phyloP scores from a whole-genome alignment of 2,329 filamentous ascomycete genomes.

The Parastagonospora avenae region DNA sequence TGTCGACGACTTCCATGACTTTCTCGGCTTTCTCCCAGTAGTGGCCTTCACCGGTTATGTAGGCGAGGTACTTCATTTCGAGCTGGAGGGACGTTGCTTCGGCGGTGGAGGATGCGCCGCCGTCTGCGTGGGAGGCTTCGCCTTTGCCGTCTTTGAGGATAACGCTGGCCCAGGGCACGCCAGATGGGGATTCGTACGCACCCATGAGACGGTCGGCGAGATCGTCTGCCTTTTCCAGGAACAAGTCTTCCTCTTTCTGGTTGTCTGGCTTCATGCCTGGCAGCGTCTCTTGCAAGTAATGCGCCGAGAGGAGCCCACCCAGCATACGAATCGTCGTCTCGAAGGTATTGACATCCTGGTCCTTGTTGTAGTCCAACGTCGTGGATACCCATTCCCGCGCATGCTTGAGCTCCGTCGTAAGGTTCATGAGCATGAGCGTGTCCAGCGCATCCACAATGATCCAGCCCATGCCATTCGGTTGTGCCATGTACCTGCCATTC shows the following conservation, averaged over 20 bases:
- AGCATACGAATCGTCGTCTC: slow-evolving; percentile 98
- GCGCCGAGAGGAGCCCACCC: slow-evolving; percentile 87
- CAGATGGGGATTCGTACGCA: slow-evolving; percentile 85
- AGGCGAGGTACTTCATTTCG: slow-evolving; percentile 96
- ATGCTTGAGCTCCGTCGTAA: slow-evolving; percentile 81
- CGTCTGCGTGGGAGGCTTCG: slow-evolving; percentile 80
- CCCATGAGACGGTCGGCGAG: slow-evolving; percentile 84
- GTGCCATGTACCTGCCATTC: slow-evolving; percentile 80
- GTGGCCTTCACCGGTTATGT: slow-evolving; percentile 86
- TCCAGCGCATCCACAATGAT: slow-evolving; percentile 97
- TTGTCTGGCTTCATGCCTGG: slow-evolving; percentile 79
- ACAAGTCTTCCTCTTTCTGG: slow-evolving; percentile 81
- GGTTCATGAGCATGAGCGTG: slow-evolving; percentile 97
- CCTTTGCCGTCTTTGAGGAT: slow-evolving; percentile 80
- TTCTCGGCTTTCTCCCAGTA: slow-evolving; percentile 94
- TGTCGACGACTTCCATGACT: slow-evolving; percentile 88
- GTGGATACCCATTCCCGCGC: slow-evolving; percentile 88
- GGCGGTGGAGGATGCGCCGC: slow-evolving; percentile 88
- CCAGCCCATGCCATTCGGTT: slow-evolving; percentile 85
- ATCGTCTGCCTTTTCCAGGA: slow-evolving; percentile 94
- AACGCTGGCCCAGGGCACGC: slow-evolving; percentile 88
- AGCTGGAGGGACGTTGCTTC: slow-evolving; percentile 92
- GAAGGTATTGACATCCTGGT: slow-evolving; percentile 96
- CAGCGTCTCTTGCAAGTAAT: slow-evolving; percentile 87
- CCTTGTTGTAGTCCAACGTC: slow-evolving; percentile 81